Percentiles rank a stretch among this genome's conserved stretches.
phyloP scores from a whole-genome alignment of 2,329 filamentous ascomycete genomes.

The Penicillium sp. region DNA sequence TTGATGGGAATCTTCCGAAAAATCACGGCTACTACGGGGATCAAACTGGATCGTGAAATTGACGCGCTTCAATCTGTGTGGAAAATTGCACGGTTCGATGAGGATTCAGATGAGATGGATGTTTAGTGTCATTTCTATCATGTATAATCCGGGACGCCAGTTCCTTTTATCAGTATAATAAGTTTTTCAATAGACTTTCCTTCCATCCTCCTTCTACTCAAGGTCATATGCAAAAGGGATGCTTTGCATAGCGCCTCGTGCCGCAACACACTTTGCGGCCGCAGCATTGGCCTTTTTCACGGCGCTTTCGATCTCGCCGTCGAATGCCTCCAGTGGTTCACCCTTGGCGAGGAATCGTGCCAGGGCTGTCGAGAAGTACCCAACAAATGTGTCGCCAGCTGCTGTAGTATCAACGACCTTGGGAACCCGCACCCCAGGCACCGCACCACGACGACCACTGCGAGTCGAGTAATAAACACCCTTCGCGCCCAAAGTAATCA shows the following conservation, averaged over 20 bases:
- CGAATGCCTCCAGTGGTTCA: slow-evolving; percentile 17
- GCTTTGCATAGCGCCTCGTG: slow-evolving; percentile 26
- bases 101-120: slow-evolving; percentile 22
- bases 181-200: neutral
- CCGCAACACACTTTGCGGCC: slow-evolving; percentile 27
- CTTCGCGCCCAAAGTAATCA: slow-evolving; percentile 29
- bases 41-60: slow-evolving; percentile 25
- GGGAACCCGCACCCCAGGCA: slow-evolving; percentile 24
- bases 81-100: slow-evolving; percentile 29
- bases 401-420: slow-evolving; percentile 31
- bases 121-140: slow-evolving; percentile 10
- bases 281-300: slow-evolving; percentile 25
- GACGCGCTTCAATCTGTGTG: slow-evolving; percentile 23
- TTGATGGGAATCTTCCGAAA: slow-evolving; percentile 20
- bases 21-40: slow-evolving; percentile 27
- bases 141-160: slow-evolving; percentile 8
- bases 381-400: slow-evolving; percentile 29
- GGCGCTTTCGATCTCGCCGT: slow-evolving; percentile 21
- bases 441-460: slow-evolving; percentile 18
- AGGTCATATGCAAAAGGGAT: slow-evolving; percentile 30
- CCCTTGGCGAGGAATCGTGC: slow-evolving; percentile 25
- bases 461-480: slow-evolving; percentile 29
- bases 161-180: slow-evolving; percentile 5
- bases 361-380: slow-evolving; percentile 26
- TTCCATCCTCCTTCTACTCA: slow-evolving; percentile 8